These are phyloP conservation scores for Xylaria sp. DNA, from an alignment of 2,329 filamentous ascomycete genomes.

Conservation along the genomic window DNA sequence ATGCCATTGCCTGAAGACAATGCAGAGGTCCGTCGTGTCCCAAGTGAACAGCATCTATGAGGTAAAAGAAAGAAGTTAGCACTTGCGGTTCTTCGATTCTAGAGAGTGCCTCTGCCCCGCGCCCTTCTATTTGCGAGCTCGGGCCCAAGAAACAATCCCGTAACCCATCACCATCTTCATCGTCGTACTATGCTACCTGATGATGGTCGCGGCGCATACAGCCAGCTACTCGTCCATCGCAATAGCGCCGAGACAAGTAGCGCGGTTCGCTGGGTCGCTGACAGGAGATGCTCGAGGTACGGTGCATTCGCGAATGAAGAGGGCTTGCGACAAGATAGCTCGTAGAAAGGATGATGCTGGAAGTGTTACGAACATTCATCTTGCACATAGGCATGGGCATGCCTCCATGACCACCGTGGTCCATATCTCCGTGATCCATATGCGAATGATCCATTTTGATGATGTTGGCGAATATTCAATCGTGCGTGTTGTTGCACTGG, in stretches of 20 bases:
- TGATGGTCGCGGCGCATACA: not conserved
- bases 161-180: not conserved
- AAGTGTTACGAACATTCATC: conserved; percentile 78
- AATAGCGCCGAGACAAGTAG: not conserved
- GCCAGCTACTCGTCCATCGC: not conserved
- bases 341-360: not conserved
- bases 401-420: conserved; percentile 64
- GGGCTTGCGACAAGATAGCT: not conserved
- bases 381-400: conserved; percentile 71
- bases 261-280: not conserved
- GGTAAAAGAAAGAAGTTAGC: conserved; percentile 19
- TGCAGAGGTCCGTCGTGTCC: conserved; percentile 93
- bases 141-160: not conserved
- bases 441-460: conserved; percentile 53
- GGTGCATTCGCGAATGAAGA: not conserved
- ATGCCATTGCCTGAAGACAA: conserved; percentile 94
- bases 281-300: not conserved
- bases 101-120: not conserved
- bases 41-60: conserved; percentile 98
- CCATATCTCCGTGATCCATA: conserved; percentile 63
- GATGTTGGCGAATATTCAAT: not conserved
- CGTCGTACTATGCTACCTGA: not conserved
- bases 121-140: not conserved
- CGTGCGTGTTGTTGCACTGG: not conserved
- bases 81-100: not conserved